Evolutionary conservation across 2,329 filamentous ascomycete species (phyloP), one percentile per base, ranked within the genome.

Genomic region (Coniochaeta hoffmannii): DNA sequence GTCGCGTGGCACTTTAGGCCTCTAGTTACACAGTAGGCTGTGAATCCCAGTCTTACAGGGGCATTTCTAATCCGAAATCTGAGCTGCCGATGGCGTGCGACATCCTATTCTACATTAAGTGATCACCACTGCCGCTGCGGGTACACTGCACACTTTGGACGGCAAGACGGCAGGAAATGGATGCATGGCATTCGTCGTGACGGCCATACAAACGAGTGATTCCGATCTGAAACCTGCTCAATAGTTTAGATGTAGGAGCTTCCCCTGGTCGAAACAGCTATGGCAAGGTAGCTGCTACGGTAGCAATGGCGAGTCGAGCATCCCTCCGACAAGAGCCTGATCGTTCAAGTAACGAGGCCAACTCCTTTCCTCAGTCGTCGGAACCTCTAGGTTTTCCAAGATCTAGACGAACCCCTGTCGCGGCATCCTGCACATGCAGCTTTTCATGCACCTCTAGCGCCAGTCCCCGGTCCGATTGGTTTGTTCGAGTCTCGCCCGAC

Each of bases 201-300:
- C 41, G 26, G 22, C 19, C n/a, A 46, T 46, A 15, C 24, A 46
- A n/a, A n/a, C n/a, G 34, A 41, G 36, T 46, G 41, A 26, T 46
- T 46, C 41, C 26, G 41, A 46, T 46, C 41, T 46, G 41, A 46
- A 46, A 46, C 41, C 41, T 46, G 41, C 41, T 46, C 41, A 46
- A 28, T 15, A 19, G 22, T 28, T 46, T 22, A 46, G n/a, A n/a
- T n/a, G n/a, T n/a, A n/a, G 41, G 41, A 46, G 41, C 19, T 46
- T 28, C 41, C 41, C 41, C 19, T 46, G 24, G 22, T 14, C 15
- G 41, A 46, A 46, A 46, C 41, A 14, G 2, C 36, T n/a, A n/a
- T n/a, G n/a, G n/a, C n/a, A n/a, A n/a, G n/a, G n/a, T n/a, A n/a
- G n/a, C n/a, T n/a, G n/a, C n/a, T n/a, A n/a, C n/a, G n/a, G n/a